Conservation (phyloP, 1,284 basidiomycete genomes). For the Athelia psychrophila region DNA sequence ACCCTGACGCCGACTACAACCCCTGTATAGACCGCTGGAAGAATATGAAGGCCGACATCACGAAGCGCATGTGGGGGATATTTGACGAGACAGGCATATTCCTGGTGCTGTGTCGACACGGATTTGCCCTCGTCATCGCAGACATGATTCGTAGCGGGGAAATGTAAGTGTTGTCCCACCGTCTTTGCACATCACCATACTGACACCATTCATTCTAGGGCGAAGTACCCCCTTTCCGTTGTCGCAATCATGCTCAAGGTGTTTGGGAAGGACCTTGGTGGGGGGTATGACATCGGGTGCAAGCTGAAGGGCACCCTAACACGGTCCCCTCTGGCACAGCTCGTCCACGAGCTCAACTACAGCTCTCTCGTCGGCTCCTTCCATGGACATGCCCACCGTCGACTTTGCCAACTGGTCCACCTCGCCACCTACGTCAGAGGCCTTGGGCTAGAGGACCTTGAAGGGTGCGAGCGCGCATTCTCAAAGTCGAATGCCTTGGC, state of each 20-base stretch:
- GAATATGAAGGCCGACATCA: slow-evolving; percentile 20
- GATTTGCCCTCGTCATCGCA: slow-evolving; percentile 17
- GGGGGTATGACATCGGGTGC: slow-evolving; percentile 14
- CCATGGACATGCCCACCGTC: slow-evolving; percentile 13
- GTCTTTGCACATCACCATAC: neutral
- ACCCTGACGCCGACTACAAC: neutral
- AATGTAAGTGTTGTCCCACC: slow-evolving; percentile 21
- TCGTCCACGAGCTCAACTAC: slow-evolving; percentile 1
- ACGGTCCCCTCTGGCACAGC: slow-evolving; percentile 8
- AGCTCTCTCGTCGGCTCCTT: slow-evolving; percentile 6
- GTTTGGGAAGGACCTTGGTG: slow-evolving; percentile 3
- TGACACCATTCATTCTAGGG: neutral
- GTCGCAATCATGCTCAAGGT: neutral
- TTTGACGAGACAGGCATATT: slow-evolving; percentile 31
- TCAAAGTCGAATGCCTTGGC: slow-evolving; percentile 15
- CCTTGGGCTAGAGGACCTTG: slow-evolving; percentile 11
- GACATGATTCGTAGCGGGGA: slow-evolving; percentile 28
- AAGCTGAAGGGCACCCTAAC: slow-evolving; percentile 10
- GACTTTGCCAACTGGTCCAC: slow-evolving; percentile 3
- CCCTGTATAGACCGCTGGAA: slow-evolving; percentile 17
- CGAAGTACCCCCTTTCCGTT: slow-evolving; percentile 9
- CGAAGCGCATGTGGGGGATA: slow-evolving; percentile 22
- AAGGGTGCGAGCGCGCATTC: slow-evolving; percentile 11
- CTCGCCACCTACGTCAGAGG: slow-evolving; percentile 11
- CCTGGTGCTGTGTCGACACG: slow-evolving; percentile 21